These are phyloP conservation scores for Xylaria sp. DNA, from an alignment of 2,329 filamentous ascomycete genomes.

Conservation along the genomic window DNA sequence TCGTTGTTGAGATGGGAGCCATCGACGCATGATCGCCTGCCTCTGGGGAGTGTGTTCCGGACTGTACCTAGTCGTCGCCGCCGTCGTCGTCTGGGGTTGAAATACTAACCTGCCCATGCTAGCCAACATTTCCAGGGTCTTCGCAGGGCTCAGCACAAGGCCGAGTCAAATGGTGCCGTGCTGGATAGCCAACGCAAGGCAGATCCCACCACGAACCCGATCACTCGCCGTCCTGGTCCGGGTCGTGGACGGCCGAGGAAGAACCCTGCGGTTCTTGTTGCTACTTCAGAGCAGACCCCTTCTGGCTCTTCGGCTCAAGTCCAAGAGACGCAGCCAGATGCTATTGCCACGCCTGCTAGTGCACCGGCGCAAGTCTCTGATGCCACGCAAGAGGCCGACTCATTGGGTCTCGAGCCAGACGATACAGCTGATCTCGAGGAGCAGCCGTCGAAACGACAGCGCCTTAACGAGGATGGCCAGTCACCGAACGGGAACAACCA, in stretches of 20 bases:
- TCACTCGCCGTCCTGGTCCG: constrained; percentile 62
- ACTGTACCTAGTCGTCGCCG: not conserved
- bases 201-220: constrained; percentile 60
- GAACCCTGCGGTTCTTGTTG: constrained; percentile 34
- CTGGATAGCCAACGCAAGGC: constrained; percentile 42
- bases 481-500: constrained; percentile 30
- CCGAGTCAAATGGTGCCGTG: constrained; percentile 43
- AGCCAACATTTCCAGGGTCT: constrained; percentile 66
- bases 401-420: constrained; percentile 24
- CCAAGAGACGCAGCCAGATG: constrained; percentile 15
- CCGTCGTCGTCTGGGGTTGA: constrained; percentile 1
- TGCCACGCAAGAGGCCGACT: constrained; percentile 22
- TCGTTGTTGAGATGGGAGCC: not conserved
- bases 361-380: constrained; percentile 16
- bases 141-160: constrained; percentile 57
- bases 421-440: constrained; percentile 28
- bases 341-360: constrained; percentile 8
- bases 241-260: constrained; percentile 59
- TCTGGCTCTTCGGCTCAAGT: constrained; percentile 5
- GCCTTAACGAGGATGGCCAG: constrained; percentile 31
- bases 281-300: constrained; percentile 10
- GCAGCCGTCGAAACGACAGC: constrained; percentile 37
- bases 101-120: constrained; percentile 20
- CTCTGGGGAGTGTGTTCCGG: not conserved
- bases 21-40: not conserved